Evolutionary conservation across 306 rosid species (phyloP).

Genomic region (Fragaria ananassa): DNA sequence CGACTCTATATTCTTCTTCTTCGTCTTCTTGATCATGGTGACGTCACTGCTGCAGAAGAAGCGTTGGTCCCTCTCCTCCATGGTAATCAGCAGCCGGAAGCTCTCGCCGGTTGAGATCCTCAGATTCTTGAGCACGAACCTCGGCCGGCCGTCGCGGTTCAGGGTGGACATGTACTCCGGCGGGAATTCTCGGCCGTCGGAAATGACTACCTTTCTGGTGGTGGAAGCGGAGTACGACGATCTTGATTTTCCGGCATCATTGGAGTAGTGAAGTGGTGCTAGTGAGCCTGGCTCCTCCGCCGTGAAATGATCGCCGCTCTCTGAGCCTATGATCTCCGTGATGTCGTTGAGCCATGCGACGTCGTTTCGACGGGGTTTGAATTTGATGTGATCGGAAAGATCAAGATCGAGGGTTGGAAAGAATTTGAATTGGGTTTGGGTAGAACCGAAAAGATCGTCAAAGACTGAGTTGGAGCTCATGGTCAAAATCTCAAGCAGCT

Average conservation of each 20-base stretch:
- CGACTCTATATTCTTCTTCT: neutral
- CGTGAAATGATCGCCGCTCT: slow-evolving; percentile 10
- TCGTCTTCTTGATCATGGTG: neutral
- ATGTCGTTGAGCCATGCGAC: neutral
- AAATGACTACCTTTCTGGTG: neutral
- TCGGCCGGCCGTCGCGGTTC: slow-evolving; percentile 23
- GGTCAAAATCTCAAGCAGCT: neutral
- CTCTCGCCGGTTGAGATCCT: neutral
- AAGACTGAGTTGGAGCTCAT: neutral
- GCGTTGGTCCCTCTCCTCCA: neutral
- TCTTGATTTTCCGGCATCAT: neutral
- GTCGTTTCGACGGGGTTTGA: neutral
- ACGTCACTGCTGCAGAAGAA: neutral
- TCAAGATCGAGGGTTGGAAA: neutral
- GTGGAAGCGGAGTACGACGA: neutral
- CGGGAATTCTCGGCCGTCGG: slow-evolving; percentile 2
- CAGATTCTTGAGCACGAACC: slow-evolving; percentile 13
- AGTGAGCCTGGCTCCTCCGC: neutral
- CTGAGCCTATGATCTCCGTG: slow-evolving; percentile 7
- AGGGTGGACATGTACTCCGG: slow-evolving; percentile 1
- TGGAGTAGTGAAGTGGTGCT: neutral
- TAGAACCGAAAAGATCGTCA: neutral
- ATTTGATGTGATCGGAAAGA: neutral
- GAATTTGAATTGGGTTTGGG: neutral
- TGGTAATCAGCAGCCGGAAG: slow-evolving; percentile 15